These are phyloP conservation scores for Ceratobasidium sp. DNA, from an alignment of 1,284 basidiomycete species.

Conservation along the genomic window DNA sequence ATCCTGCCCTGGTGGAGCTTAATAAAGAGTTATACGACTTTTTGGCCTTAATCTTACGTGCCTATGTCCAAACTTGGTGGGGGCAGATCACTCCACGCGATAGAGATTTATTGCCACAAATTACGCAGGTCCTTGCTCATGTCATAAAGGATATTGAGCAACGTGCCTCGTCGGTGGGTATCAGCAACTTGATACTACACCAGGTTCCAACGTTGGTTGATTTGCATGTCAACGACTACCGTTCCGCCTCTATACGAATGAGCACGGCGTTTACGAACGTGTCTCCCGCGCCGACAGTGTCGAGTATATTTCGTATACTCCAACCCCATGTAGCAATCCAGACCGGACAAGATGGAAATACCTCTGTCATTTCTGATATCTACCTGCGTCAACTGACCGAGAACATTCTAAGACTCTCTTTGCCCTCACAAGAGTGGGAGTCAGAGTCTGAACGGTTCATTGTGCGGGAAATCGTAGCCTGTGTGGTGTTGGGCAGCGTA, in stretches of 20 bases:
- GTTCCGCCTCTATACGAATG: slow-evolving; percentile 64
- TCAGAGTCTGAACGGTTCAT: slow-evolving; percentile 76
- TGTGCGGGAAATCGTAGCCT: slow-evolving; percentile 76
- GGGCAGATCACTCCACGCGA: slow-evolving; percentile 78
- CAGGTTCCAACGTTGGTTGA: slow-evolving; percentile 68
- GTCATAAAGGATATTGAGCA: slow-evolving; percentile 67
- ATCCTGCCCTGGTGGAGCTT: slow-evolving; percentile 58
- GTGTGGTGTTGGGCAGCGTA: slow-evolving; percentile 68
- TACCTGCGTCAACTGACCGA: slow-evolving; percentile 80
- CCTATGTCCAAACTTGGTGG: slow-evolving; percentile 83
- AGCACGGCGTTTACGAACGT: slow-evolving; percentile 65
- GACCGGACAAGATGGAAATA: slow-evolving; percentile 55
- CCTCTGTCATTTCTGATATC: slow-evolving; percentile 57
- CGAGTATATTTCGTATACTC: slow-evolving; percentile 68
- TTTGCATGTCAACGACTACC: slow-evolving; percentile 77
- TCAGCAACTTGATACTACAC: slow-evolving; percentile 62
- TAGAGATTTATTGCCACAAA: slow-evolving; percentile 76
- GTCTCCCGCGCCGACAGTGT: slow-evolving; percentile 49
- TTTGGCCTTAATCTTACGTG: slow-evolving; percentile 74
- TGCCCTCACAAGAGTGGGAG: slow-evolving; percentile 72
- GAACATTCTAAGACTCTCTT: slow-evolving; percentile 66
- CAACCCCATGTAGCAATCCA: slow-evolving; percentile 81
- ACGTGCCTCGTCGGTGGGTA: slow-evolving; percentile 59
- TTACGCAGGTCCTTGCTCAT: slow-evolving; percentile 63
- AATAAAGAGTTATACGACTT: slow-evolving; percentile 75